Evolutionary conservation across 129 eudicot species (phyloP), one percentile per base, ranked within the genome.

Genomic region (Artemisia annua): DNA sequence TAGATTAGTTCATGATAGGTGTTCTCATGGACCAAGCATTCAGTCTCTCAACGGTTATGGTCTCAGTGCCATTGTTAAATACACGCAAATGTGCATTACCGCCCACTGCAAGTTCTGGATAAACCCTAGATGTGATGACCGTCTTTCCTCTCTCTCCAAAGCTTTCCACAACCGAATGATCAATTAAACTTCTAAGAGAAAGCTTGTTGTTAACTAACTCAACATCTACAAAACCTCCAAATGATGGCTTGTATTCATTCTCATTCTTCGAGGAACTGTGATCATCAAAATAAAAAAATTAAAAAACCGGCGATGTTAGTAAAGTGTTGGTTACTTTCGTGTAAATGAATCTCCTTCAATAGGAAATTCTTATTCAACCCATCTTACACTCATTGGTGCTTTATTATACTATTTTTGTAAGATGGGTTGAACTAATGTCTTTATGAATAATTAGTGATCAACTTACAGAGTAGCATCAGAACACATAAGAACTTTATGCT

Each of bases 91-190:
- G 84, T 24, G 97, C 92, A 39, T 84, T 58, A 3, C 51, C 51
- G 8, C 24, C 53, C 13, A 82, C 73, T 18, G 96, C 96, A 30
- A 75, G 8, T 4, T 71, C 77, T 0, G 97, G 97, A 81, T 91
- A 91, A 69, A 86, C 96, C 54, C 97, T 70, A 1, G 97, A 84
- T 28, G 87, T 77, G 32, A 91, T 91, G 66, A 82, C 79, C 14
- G 87, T 83, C 49, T 77, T 88, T 52, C 97, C 97, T 28, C 86
- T 78, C 2, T 78, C 88, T 0, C 84, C 92, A 69, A 91, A 91
- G 65, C 96, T 91, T 69, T 88, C 97, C 32, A 91, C 87, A 7
- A 91, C 90, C 0, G 97, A 91, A 74, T 88, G 82, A 84, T 88
- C 97, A 12, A 88, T 86, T 88, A 91, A 84, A 63, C 79, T 91